These are phyloP conservation scores for Tulasnella sp. DNA, from an alignment of 768 basidiomycete genomes.

Conservation along the genomic window DNA sequence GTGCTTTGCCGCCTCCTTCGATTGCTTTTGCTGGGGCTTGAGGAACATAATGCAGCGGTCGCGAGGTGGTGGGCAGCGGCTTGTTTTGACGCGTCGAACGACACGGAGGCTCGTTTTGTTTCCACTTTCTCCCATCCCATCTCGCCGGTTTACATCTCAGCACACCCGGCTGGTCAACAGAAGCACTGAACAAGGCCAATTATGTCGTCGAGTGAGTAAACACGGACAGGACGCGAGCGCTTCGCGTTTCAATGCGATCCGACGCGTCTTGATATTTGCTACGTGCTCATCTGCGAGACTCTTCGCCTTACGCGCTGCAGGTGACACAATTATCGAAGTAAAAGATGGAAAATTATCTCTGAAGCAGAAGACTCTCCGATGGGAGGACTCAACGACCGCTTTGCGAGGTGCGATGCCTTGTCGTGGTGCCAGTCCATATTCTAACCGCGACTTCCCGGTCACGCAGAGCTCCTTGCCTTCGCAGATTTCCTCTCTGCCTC, in stretches of 20 bases:
- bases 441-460: neutral
- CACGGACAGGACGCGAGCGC: neutral
- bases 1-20: slow-evolving; percentile 27
- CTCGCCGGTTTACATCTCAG: neutral
- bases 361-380: slow-evolving; percentile 50
- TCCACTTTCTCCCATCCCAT: neutral
- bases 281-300: neutral
- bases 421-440: neutral
- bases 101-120: neutral
- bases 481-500: slow-evolving; percentile 40
- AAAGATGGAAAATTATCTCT: slow-evolving; percentile 55
- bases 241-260: neutral
- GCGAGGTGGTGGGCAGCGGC: slow-evolving; percentile 21
- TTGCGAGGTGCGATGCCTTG: slow-evolving; percentile 7
- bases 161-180: neutral
- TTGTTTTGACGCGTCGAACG: slow-evolving; percentile 3
- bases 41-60: slow-evolving; percentile 44
- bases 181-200: neutral
- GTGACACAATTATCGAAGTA: neutral
- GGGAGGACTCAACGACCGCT: neutral
- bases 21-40: slow-evolving; percentile 28
- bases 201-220: neutral
- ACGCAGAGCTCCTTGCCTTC: slow-evolving; percentile 19
- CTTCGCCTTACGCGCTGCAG: neutral
- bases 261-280: neutral